Conservation (phyloP, 169 alveolate species). For the Toxoplasma gondii region DNA sequence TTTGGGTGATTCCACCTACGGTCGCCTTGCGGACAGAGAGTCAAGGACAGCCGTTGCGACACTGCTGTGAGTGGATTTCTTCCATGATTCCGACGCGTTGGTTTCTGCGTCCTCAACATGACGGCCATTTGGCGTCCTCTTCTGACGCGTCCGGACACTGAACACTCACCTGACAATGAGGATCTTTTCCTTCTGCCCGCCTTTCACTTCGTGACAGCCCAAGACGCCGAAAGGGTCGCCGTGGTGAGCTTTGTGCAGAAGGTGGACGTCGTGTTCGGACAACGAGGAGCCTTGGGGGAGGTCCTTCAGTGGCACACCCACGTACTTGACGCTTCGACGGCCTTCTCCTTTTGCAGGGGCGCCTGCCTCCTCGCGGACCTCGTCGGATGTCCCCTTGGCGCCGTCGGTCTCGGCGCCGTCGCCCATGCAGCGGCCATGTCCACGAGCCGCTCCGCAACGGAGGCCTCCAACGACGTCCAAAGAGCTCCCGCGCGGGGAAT, state of each 20-base stretch:
- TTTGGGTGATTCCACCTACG: too few relatives aligned
- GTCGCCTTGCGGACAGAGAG: too few relatives aligned
- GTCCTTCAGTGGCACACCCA: constrained; percentile 30
- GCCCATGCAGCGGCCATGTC: neutral
- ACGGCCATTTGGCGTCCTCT: too few relatives aligned
- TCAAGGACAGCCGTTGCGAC: too few relatives aligned
- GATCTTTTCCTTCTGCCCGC: constrained; percentile 17
- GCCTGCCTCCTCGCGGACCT: neutral
- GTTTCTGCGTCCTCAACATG: too few relatives aligned
- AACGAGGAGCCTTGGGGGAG: constrained; percentile 49
- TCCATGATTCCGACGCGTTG: too few relatives aligned
- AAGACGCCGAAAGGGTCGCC: constrained; percentile 65
- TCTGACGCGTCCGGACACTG: too few relatives aligned
- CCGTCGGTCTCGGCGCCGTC: neutral
- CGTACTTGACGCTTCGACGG: neutral
- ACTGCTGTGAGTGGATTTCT: too few relatives aligned
- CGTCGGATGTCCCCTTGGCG: neutral
- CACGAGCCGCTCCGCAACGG: too few relatives aligned
- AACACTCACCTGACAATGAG: constrained; percentile 38
- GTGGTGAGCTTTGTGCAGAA: constrained; percentile 61
- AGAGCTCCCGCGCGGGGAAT: too few relatives aligned
- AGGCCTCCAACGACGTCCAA: too few relatives aligned
- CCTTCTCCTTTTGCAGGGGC: neutral
- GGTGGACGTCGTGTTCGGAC: constrained; percentile 57
- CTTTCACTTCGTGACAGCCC: constrained; percentile 57